A percentile compares a stretch with the other conserved stretches of the same genome.
phyloP scores from a whole-genome alignment of 73 alveolate species.

The Paramecium octaurelia region DNA sequence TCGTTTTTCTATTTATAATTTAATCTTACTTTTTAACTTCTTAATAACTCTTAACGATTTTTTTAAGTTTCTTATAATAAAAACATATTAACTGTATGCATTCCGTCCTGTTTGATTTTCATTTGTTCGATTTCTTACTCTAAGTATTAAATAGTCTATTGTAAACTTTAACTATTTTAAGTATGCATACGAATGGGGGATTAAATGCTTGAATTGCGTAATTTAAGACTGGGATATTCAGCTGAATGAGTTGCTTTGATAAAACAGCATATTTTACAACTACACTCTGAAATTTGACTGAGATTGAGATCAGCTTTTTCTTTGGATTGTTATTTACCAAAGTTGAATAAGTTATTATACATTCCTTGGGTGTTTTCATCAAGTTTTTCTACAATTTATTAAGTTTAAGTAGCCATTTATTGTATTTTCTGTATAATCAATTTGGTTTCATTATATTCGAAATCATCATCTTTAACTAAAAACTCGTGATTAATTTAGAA shows the following conservation, averaged over 20 bases:
- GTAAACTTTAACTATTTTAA: not conserved
- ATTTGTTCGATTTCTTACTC: not conserved
- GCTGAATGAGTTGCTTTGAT: not conserved
- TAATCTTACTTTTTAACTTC: conserved; percentile 2
- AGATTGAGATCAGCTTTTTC: not conserved
- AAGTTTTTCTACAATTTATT: not conserved
- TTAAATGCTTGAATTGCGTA: not conserved
- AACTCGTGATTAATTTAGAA: not conserved
- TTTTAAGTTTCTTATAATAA: not conserved
- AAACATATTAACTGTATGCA: not conserved
- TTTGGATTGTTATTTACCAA: not conserved
- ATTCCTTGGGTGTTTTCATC: not conserved
- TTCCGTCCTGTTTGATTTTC: not conserved
- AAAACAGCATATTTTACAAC: not conserved
- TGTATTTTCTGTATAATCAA: not conserved
- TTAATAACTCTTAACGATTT: conserved; percentile 12
- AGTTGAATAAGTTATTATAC: not conserved
- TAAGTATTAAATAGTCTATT: not conserved
- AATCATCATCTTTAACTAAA: conserved; percentile 5
- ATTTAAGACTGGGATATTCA: not conserved
- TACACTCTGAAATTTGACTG: conserved; percentile 13
- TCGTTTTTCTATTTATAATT: not conserved
- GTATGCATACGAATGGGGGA: not conserved
- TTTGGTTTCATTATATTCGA: conserved; percentile 12
- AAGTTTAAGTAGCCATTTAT: not conserved